Percentiles rank a stretch among this genome's conserved stretches.
These are phyloP conservation scores for Artemisia argyi DNA, from an alignment of 129 eudicot genomes.

Conservation along the genomic window DNA sequence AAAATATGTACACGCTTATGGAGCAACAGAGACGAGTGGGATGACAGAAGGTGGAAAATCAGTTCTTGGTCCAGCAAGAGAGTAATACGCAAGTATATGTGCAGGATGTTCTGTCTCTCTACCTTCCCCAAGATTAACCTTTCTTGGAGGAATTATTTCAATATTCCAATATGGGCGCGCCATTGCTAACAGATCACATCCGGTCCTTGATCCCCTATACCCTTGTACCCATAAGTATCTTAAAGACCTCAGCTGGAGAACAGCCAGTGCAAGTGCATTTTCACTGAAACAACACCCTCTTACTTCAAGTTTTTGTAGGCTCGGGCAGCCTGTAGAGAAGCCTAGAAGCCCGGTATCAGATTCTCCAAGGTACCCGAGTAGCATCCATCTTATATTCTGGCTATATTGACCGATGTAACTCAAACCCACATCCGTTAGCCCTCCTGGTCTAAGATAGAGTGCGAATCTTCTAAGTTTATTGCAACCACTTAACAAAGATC, in stretches of 20 bases:
- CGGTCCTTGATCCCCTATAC: constrained; percentile 46
- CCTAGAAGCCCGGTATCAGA: constrained; percentile 71
- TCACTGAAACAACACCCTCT: constrained; percentile 82
- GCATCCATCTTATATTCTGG: constrained; percentile 79
- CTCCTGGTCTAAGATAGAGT: constrained; percentile 75
- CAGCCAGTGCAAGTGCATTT: constrained; percentile 69
- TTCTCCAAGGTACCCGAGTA: constrained; percentile 75
- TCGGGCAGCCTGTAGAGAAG: constrained; percentile 83
- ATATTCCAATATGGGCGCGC: constrained; percentile 91
- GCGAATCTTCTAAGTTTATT: constrained; percentile 66
- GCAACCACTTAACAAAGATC: constrained; percentile 76
- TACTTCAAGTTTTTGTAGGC: constrained; percentile 69
- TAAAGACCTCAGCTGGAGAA: constrained; percentile 52
- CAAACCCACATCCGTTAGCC: constrained; percentile 75
- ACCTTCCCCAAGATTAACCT: constrained; percentile 34
- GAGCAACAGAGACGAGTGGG: constrained; percentile 39
- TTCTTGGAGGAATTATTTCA: constrained; percentile 82
- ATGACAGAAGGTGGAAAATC: constrained; percentile 67
- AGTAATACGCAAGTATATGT: constrained; percentile 87
- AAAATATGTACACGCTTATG: constrained; percentile 33
- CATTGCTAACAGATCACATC: constrained; percentile 65
- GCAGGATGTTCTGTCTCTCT: constrained; percentile 62
- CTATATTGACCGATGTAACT: constrained; percentile 70
- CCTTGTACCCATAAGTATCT: constrained; percentile 98
- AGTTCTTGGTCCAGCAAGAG: constrained; percentile 87